Evolutionary conservation across 2,329 filamentous ascomycete species (phyloP), one percentile per base, ranked within the genome.

Genomic region (Fusarium sp.): DNA sequence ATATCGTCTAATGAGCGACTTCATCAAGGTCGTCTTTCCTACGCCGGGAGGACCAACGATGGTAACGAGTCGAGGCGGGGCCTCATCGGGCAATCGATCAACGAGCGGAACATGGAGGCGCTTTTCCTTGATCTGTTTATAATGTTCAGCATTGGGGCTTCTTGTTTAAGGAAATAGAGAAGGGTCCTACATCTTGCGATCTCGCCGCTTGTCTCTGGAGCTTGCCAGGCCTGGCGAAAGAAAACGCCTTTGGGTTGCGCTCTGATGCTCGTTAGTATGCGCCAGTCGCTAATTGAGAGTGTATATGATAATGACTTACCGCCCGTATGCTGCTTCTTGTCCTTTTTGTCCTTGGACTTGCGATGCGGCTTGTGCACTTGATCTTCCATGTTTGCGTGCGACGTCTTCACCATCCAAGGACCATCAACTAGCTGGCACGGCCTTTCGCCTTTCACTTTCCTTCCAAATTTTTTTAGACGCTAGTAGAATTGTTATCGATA

Each of bases 11-110:
- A 99, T 93, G 65, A 99, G 86, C 17, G 95, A 98, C 81, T 98
- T 99, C 80, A 98, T 90, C 41, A 98, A 87, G 0, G 95, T 98
- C 5, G 95, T 97, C 86, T 98, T 98, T 76, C 95, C 96, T 53
- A 95, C 95, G 66, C 96, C 96, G 2, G 96, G 94, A 62, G 96
- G 96, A 59, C 96, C 97, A 79, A 98, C 95, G 68, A 99, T 95
- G 68, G 94, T 91, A 76, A 98, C 95, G 63, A 99, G 91, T 66
- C 97, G 90, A 65, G 96, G 96, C 31, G 96, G 95, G 20, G 96
- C 93, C 84, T 98, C 96, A 83, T 98, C 95, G 73, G 96, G 95
- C 33, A 98, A 87, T 75, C 97, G 92, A 86, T 99, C 96, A 84
- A 98, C 93, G 80, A 97, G 92, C 47, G 96, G 96, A 22, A 99